Base-by-base conservation (phyloP, 208 protist genomes). In the Phytomonas serpens region DNA sequence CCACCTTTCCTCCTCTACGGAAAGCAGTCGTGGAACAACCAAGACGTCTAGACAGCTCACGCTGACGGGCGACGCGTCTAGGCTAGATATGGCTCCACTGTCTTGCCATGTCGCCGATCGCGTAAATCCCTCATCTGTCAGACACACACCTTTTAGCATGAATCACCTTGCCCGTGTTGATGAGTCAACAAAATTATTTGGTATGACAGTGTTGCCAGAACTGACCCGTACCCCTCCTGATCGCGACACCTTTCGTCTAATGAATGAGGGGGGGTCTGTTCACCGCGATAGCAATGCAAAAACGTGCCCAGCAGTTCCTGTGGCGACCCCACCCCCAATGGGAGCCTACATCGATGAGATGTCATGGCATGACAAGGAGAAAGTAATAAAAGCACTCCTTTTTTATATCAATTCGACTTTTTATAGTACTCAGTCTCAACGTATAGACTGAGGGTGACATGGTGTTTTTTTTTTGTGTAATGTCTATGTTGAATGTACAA, bases 351-450 rank as follows among this genome's bases (percentile, higher is more conserved):
- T 93, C 64, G 79, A 81, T 4, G 82, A 90, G 27, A 68, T 94
- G 13, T 68, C 82, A 23, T 94, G 89, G 86, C 78, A 83, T 27
- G 89, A 92, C 71, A 94, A 94, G 71, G 89, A 94, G 61, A 88
- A 87, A 73, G 82, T 94, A 27, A 94, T 94, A 72, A 94, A 94
- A 72, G 78, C 89, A 64, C 77, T 94, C 27, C 76, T 94, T 34
- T 91, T 90, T 64, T 94, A 80, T 74, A 84, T 94, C 68, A 94
- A 94, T 75, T 73, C 81, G 37, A 85, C 83, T n/a, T 90, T 84
- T 68, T 90, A 90, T 75, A 73, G 27, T 51, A 32, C 29, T n/a
- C 36, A 31, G 4, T 67, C 38, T n/a, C 38, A 67, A 38, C 34
- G 63, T 67, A 27, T 4, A 52, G 6, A 23, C 63, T 47, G 34